These are phyloP conservation scores for Cutaneotrichosporon cutaneum DNA, from an alignment of 1,284 basidiomycete genomes.

Conservation along the genomic window DNA sequence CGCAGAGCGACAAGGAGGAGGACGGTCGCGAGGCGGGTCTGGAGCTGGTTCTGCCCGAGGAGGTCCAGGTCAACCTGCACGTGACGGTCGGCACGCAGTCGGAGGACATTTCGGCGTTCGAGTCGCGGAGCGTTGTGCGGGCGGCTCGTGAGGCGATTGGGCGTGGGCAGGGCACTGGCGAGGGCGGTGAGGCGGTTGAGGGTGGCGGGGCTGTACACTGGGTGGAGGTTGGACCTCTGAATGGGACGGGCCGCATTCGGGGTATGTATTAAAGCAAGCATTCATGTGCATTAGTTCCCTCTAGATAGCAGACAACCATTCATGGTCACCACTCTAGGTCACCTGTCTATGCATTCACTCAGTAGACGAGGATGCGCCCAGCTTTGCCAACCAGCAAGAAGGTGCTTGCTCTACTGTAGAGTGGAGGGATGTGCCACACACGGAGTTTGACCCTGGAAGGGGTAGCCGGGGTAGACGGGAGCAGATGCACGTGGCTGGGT, in stretches of 20 bases:
- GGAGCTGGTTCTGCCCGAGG: constrained; percentile 54
- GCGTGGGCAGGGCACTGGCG: constrained; percentile 26
- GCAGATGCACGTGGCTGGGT: neutral
- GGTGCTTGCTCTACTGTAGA: neutral
- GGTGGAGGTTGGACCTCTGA: constrained; percentile 28
- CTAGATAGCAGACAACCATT: neutral
- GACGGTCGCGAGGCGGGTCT: constrained; percentile 14
- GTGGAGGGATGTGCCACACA: constrained; percentile 6
- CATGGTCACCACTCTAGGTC: neutral
- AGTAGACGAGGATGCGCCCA: too few species aligned
- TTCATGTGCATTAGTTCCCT: neutral
- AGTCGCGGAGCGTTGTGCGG: constrained; percentile 53
- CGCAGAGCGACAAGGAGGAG: constrained; percentile 48
- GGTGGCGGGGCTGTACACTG: constrained; percentile 40
- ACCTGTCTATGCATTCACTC: neutral
- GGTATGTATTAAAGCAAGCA: constrained; percentile 34
- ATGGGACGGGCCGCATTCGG: constrained; percentile 33
- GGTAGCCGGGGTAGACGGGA: too few species aligned
- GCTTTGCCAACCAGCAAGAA: too few species aligned
- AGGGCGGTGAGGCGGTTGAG: constrained; percentile 32
- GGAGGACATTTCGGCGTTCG: constrained; percentile 63
- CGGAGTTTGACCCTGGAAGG: constrained; percentile 14
- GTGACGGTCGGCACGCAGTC: constrained; percentile 80
- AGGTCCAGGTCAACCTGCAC: constrained; percentile 64
- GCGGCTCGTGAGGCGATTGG: constrained; percentile 34